Conservation (phyloP, 768 basidiomycete genomes). For the Xanthoconium purpureum region DNA sequence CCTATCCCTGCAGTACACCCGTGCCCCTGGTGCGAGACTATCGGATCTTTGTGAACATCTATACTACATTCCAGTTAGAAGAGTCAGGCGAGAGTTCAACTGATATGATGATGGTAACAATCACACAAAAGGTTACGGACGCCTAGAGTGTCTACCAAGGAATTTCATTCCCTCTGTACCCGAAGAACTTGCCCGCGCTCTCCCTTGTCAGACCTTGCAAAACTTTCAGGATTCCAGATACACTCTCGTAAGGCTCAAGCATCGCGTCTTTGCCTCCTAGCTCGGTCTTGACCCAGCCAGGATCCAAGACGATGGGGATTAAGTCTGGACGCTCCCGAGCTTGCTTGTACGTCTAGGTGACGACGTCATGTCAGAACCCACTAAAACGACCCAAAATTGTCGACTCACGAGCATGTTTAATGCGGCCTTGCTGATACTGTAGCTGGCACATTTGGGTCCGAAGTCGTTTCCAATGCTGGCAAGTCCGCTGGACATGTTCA, state of each 20-base stretch:
- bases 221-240: slow-evolving; percentile 19
- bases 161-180: slow-evolving; percentile 8
- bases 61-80: too few relatives aligned
- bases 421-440: slow-evolving; percentile 14
- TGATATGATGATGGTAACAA: too few relatives aligned
- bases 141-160: slow-evolving; percentile 4
- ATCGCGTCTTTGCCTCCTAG: slow-evolving; percentile 35
- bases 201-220: not conserved
- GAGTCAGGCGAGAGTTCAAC: too few relatives aligned
- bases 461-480: slow-evolving; percentile 27
- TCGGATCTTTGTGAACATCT: too few relatives aligned
- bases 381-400: not conserved
- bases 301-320: slow-evolving; percentile 37
- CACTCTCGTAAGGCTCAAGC: slow-evolving; percentile 31
- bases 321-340: slow-evolving; percentile 12
- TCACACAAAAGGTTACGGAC: too few relatives aligned
- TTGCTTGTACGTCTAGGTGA: slow-evolving; percentile 14
- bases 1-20: too few relatives aligned
- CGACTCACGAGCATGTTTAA: slow-evolving; percentile 13
- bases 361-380: not conserved
- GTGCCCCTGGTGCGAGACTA: too few relatives aligned
- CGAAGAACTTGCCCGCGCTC: slow-evolving; percentile 9
- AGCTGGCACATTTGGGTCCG: slow-evolving; percentile 1
- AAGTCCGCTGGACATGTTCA: slow-evolving; percentile 35
- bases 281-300: slow-evolving; percentile 42